A percentile compares a stretch with the other conserved stretches of the same genome.
These are phyloP conservation scores for Solanum hybrid DNA, from an alignment of 305 asterid species.

Conservation along the genomic window DNA sequence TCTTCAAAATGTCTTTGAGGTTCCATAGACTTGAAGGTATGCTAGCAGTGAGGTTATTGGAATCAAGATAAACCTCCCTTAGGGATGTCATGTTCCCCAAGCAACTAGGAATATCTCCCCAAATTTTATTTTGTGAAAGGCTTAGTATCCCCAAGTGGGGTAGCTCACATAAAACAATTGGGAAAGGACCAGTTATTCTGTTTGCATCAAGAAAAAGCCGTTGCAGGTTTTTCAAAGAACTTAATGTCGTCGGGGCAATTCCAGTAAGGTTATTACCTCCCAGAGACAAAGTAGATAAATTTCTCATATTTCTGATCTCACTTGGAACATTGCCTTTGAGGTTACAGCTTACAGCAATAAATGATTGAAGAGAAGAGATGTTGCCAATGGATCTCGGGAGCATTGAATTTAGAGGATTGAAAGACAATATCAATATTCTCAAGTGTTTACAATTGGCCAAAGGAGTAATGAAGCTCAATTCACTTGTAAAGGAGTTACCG, in stretches of 20 bases:
- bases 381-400: conserved; percentile 13
- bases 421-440: background rate
- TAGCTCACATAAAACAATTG: background rate
- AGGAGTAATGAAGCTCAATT: conserved; percentile 10
- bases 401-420: conserved; percentile 1
- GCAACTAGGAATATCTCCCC: background rate
- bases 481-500: background rate
- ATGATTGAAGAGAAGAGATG: conserved; percentile 1
- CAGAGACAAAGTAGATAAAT: background rate
- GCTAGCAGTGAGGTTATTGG: background rate
- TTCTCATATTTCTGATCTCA: conserved; percentile 6
- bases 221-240: conserved; percentile 4
- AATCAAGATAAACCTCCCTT: background rate
- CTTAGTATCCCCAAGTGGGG: background rate
- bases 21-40: conserved; percentile 9
- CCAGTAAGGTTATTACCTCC: background rate
- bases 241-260: background rate
- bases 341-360: background rate
- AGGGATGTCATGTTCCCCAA: conserved; percentile 1
- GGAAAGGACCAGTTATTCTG: background rate
- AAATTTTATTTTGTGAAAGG: background rate
- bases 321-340: conserved; percentile 10
- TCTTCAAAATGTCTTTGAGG: background rate
- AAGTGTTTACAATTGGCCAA: conserved; percentile 6
- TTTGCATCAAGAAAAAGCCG: background rate